A percentile compares a stretch with the other conserved stretches of the same genome.
Evolutionary conservation across 2,329 filamentous ascomycete species (phyloP).

Genomic region (Zymoseptoria crescenta): DNA sequence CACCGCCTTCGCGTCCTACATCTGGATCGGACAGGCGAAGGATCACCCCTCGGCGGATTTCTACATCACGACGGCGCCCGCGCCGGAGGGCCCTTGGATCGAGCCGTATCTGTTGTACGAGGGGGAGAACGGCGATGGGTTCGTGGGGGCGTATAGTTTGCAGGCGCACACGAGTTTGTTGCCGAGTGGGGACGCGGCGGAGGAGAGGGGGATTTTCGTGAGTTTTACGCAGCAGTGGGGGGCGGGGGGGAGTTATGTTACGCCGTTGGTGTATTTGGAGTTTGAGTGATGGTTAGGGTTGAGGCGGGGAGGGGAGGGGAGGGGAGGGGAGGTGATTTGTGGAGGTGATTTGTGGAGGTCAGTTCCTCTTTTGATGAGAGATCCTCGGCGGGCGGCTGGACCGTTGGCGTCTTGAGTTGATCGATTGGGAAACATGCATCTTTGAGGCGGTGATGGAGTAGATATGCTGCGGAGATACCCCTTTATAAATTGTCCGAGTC

Average conservation of each 20-base stretch:
- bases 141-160: constrained; percentile 12
- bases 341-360: background rate
- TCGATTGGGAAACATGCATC: background rate
- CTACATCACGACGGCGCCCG: constrained; percentile 24
- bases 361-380: background rate
- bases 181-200: constrained; percentile 6
- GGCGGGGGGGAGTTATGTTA: constrained; percentile 10
- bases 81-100: constrained; percentile 27
- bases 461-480: background rate
- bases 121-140: constrained; percentile 13
- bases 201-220: constrained; percentile 13
- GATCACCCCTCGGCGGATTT: constrained; percentile 16
- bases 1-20: constrained; percentile 20
- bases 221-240: constrained; percentile 17
- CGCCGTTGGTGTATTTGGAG: constrained; percentile 17
- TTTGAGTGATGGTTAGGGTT: constrained; percentile 12
- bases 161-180: constrained; percentile 19
- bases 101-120: constrained; percentile 14
- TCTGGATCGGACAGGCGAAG: constrained; percentile 25
- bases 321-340: background rate
- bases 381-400: background rate
- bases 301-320: background rate
- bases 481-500: background rate
- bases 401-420: background rate
- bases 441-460: too few relatives aligned